phyloP scores from a whole-genome alignment of 2,329 filamentous ascomycete genomes.

The Coleophoma cylindrospora region DNA sequence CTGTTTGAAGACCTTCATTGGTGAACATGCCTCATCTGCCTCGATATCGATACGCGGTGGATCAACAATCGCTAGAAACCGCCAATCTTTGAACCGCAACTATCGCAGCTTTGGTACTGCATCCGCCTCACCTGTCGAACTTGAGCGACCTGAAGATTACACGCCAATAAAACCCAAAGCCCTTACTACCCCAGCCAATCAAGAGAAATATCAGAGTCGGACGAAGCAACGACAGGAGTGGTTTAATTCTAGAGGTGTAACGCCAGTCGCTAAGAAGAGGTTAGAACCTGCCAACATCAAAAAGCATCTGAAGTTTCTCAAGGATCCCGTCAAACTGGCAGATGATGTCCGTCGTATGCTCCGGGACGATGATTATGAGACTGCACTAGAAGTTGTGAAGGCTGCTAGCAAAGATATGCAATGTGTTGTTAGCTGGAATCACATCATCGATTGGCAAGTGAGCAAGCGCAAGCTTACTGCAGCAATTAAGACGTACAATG shows the following conservation, averaged over 20 bases:
- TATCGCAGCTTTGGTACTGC: too few species aligned
- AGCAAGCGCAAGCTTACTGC: slow-evolving; percentile 51
- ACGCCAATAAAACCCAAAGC: not conserved
- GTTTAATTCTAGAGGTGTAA: slow-evolving; percentile 17
- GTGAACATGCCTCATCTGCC: slow-evolving; percentile 9
- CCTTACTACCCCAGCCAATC: not conserved
- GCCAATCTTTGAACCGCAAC: not conserved
- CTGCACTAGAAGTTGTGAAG: slow-evolving; percentile 65
- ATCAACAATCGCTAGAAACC: too few species aligned
- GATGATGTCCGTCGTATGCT: slow-evolving; percentile 61
- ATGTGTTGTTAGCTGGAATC: slow-evolving; percentile 81
- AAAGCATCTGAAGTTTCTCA: slow-evolving; percentile 20
- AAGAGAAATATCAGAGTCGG: not conserved
- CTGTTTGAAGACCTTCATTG: slow-evolving; percentile 20
- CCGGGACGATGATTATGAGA: slow-evolving; percentile 50
- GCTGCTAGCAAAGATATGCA: slow-evolving; percentile 60
- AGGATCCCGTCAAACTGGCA: slow-evolving; percentile 69
- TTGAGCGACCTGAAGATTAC: too few species aligned
- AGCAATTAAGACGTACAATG: slow-evolving; percentile 83
- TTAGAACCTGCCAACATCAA: slow-evolving; percentile 1
- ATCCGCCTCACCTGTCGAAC: too few species aligned
- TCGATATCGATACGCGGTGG: not conserved
- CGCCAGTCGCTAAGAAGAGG: slow-evolving; percentile 5
- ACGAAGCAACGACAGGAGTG: slow-evolving; percentile 10
- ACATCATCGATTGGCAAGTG: slow-evolving; percentile 70